Percentiles rank a stretch among this genome's conserved stretches.
These are phyloP conservation scores for Suhomyces choctaworum DNA, from an alignment of 1,139 yeast genomes.

Conservation along the genomic window DNA sequence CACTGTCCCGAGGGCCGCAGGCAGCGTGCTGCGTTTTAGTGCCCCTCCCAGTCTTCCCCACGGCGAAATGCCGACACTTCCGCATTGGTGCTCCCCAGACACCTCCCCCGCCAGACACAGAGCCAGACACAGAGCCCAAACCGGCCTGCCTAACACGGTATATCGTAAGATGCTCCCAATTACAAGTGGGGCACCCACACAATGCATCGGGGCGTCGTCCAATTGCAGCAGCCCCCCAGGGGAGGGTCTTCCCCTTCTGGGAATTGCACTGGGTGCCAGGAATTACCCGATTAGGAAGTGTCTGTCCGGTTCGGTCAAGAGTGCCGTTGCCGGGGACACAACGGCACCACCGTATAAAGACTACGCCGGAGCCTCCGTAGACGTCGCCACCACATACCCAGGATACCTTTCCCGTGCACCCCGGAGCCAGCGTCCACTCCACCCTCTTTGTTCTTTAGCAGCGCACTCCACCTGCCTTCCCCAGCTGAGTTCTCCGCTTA, in stretches of 20 bases:
- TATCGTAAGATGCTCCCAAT: not conserved
- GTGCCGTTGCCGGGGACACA: not conserved
- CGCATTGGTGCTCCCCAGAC: no score
- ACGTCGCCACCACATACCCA: conserved; percentile 1
- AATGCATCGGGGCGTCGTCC: not conserved
- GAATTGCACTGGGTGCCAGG: conserved; percentile 3
- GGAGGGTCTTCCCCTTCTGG: conserved; percentile 9
- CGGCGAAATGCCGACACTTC: no score
- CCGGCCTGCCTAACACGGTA: no score
- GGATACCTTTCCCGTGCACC: no score
- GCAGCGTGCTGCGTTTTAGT: no score
- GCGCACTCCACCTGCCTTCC: not conserved
- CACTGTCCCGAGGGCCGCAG: no score
- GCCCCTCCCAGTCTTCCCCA: no score
- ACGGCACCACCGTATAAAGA: conserved; percentile 2
- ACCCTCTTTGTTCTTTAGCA: not conserved
- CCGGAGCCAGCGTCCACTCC: no score
- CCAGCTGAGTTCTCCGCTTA: not conserved
- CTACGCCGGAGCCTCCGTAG: not conserved
- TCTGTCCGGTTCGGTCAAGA: conserved; percentile 1
- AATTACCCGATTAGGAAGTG: conserved; percentile 13
- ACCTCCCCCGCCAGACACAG: no score
- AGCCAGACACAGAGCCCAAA: no score
- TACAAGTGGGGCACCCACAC: conserved; percentile 3
- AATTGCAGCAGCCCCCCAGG: not conserved